These are phyloP conservation scores for Saccharomycopsis sp. DNA, from an alignment of 805 yeast species.

Conservation along the genomic window DNA sequence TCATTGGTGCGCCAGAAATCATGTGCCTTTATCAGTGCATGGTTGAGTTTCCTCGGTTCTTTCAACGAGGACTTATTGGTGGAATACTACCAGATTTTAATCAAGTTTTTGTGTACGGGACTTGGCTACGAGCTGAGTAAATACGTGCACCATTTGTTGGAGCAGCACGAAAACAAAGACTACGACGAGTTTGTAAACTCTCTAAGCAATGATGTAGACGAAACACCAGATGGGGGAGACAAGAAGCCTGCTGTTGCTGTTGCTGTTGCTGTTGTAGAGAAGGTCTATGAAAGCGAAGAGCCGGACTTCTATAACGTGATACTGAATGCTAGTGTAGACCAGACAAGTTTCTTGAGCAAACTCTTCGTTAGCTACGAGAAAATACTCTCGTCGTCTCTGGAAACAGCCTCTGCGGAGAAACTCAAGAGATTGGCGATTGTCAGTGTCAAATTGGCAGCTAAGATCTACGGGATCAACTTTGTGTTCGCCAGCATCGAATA, in stretches of 20 bases:
- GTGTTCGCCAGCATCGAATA: constrained; percentile 40
- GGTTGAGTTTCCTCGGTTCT: constrained; percentile 11
- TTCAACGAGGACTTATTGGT: background rate
- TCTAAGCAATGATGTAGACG: background rate
- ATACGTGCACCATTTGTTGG: background rate
- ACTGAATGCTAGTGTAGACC: constrained; percentile 2
- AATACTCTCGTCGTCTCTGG: constrained; percentile 2
- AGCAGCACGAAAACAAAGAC: background rate
- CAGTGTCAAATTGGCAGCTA: constrained; percentile 23
- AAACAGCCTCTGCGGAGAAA: background rate
- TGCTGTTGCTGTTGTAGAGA: background rate
- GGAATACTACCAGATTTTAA: constrained; percentile 9
- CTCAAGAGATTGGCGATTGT: constrained; percentile 9
- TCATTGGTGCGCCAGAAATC: constrained; percentile 11
- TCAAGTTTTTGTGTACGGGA: constrained; percentile 9
- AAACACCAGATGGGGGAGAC: too few relatives aligned
- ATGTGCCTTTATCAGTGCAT: constrained; percentile 7
- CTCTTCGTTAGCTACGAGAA: constrained; percentile 9
- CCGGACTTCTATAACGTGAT: constrained; percentile 11
- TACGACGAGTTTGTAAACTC: background rate
- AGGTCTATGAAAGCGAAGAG: constrained; percentile 8
- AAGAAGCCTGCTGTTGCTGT: too few relatives aligned
- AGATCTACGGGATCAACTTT: constrained; percentile 41
- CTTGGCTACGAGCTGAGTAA: constrained; percentile 5
- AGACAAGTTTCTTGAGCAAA: constrained; percentile 6